Evolutionary conservation across 768 basidiomycete genomes (phyloP).

Genomic region (Leccinum subtestaceum): DNA sequence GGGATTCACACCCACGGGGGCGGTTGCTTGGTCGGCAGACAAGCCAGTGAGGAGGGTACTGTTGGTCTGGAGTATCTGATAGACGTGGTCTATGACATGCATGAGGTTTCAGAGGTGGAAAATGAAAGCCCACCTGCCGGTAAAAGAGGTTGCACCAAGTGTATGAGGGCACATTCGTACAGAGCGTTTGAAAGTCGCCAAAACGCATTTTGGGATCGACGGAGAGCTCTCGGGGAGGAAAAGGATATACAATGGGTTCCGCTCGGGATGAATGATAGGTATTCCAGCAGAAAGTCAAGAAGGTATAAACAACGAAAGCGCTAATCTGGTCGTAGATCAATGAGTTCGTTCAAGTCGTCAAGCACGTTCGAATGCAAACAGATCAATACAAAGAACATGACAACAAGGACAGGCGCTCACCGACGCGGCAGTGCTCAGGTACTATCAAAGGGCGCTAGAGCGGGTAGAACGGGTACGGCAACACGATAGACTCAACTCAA

Average conservation of each 20-base stretch:
- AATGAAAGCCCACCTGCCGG: constrained; percentile 57
- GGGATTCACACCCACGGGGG: constrained; percentile 83
- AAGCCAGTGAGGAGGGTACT: constrained; percentile 35
- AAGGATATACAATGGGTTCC: constrained; percentile 1
- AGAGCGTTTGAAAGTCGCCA: constrained; percentile 71
- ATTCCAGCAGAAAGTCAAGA: constrained; percentile 12
- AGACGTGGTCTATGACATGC: constrained; percentile 25
- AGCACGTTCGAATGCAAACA: constrained; percentile 30
- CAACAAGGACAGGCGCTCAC: constrained; percentile 22
- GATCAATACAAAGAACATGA: constrained; percentile 31
- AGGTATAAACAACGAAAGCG: constrained; percentile 18
- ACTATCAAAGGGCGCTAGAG: neutral
- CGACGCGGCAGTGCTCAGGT: neutral
- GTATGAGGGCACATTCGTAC: constrained; percentile 70
- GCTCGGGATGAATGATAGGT: constrained; percentile 8
- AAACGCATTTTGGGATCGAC: constrained; percentile 47
- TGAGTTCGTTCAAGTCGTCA: constrained; percentile 26
- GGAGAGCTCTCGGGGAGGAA: neutral
- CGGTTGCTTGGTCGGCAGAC: constrained; percentile 45
- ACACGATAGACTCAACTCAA: neutral
- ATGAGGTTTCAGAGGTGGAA: constrained; percentile 5
- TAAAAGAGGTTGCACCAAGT: constrained; percentile 96
- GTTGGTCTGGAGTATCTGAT: constrained; percentile 40
- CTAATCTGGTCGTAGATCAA: constrained; percentile 18
- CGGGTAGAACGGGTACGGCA: neutral